Conservation (phyloP, 305 asterid genomes). For the Rubia peregrina region DNA sequence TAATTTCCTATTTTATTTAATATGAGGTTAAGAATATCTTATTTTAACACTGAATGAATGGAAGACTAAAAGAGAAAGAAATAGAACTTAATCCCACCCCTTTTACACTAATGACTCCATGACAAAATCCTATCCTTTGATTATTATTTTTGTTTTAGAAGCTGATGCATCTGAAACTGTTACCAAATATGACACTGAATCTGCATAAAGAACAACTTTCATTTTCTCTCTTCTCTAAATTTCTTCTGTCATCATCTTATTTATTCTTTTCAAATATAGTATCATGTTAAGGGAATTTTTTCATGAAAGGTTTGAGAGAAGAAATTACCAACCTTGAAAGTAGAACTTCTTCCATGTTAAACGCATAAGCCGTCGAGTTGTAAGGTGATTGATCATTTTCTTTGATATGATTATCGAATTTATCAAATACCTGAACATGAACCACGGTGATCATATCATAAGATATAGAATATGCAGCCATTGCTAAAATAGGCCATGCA, state of each 20-base stretch:
- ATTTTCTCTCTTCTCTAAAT: not conserved
- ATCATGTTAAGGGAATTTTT: not conserved
- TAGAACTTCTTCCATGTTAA: not conserved
- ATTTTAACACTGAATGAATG: not conserved
- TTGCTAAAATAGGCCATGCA: not conserved
- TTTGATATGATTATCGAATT: not conserved
- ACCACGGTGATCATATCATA: not conserved
- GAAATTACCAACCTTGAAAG: constrained; percentile 1
- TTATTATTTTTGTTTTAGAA: too few species aligned
- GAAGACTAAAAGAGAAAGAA: not conserved
- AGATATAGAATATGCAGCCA: not conserved
- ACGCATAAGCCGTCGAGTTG: not conserved
- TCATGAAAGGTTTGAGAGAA: not conserved
- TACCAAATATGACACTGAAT: not conserved
- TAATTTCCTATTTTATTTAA: too few species aligned
- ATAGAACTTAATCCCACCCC: not conserved
- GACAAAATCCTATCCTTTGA: not conserved
- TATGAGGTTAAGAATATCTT: not conserved
- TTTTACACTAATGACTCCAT: not conserved
- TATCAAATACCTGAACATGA: constrained; percentile 1
- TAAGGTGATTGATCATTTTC: not conserved
- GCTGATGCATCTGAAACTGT: not conserved
- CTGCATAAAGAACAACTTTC: not conserved
- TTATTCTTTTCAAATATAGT: not conserved
- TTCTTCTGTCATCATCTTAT: not conserved